Evolutionary conservation across 2,329 filamentous ascomycete species (phyloP), one percentile per base, ranked within the genome.

Genomic region (Stachybotrys chlorohalonatus): DNA sequence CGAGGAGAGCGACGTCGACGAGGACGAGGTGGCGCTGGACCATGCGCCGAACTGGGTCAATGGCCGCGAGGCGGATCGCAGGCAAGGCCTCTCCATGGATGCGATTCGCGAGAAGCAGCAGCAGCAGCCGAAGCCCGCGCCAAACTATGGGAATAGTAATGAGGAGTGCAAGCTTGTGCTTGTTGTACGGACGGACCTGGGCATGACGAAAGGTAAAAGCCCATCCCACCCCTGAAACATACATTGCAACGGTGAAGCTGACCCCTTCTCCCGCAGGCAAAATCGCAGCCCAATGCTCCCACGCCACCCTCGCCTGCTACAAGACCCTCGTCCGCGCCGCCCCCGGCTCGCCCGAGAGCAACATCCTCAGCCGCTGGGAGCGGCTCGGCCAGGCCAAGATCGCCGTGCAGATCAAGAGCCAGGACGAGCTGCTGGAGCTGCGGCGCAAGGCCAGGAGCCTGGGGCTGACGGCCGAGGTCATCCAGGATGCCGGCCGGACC

Each of bases 261-360:
- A 5, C 39, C 11, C n/a, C 31, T 13, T 50, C 31, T 53, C 31
- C 15, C 51, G 49, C 59, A 96, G 93, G 93, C 65, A 99, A 99
- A 79, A 96, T 97, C 65, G 94, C 90, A 55, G 94, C 94, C 7
- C 94, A 97, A 73, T 93, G 89, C 73, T 89, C 87, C 52, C 94
- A 97, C 72, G 94, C 94, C n/a, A 96, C 93, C 3, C 85, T 99
- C 55, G 92, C 93, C 54, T 97, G 93, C 81, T 99, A 96, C 84
- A 97, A 96, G 75, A 76, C 85, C 56, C 84, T 95, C 60, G 73
- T 83, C 55, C 73, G 76, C 54, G 75, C 82, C n/a, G 73, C 78
- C 53, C 73, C 80, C 47, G 70, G 75, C 45, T 77, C 78, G 30
- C 70, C 81, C 13, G 76, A 80, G 50, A 81, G 84, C 54, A 75